Evolutionary conservation across 169 alveolate species (phyloP).

Genomic region (Plasmodium chabaudi): DNA sequence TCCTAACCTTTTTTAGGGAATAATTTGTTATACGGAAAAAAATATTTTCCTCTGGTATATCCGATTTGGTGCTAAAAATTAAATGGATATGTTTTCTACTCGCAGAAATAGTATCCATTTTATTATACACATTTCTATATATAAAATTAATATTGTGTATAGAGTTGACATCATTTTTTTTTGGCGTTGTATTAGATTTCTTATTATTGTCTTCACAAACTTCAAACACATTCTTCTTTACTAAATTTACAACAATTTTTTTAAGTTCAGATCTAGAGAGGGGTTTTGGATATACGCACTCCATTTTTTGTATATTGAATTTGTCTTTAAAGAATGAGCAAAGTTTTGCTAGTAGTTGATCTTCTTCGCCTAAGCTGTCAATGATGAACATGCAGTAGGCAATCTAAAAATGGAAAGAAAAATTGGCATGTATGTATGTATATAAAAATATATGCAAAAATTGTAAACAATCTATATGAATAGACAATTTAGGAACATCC

Average conservation of each 20-base stretch:
- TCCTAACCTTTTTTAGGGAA: conserved; percentile 47
- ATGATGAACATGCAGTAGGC: conserved; percentile 81
- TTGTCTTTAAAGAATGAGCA: conserved; percentile 79
- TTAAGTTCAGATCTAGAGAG: conserved; percentile 75
- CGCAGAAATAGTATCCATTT: conserved; percentile 14
- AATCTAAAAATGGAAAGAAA: conserved; percentile 56
- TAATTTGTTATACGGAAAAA: conserved; percentile 36
- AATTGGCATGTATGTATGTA: not conserved
- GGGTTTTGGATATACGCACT: conserved; percentile 79
- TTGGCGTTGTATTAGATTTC: not conserved
- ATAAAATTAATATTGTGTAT: conserved; percentile 62
- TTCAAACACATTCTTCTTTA: conserved; percentile 75
- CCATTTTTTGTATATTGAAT: conserved; percentile 78
- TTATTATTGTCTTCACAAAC: conserved; percentile 48
- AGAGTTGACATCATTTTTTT: conserved; percentile 25
- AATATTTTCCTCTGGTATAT: conserved; percentile 21
- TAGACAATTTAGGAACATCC: not conserved
- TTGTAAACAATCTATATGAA: not conserved
- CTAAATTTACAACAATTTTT: conserved; percentile 65
- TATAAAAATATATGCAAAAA: not conserved
- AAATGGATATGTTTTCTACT: conserved; percentile 2
- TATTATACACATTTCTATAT: conserved; percentile 45
- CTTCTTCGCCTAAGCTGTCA: conserved; percentile 80
- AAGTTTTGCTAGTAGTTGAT: conserved; percentile 80
- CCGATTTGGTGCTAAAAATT: conserved; percentile 16